A percentile compares a stretch with the other conserved stretches of the same genome.
Evolutionary conservation across 2,329 filamentous ascomycete species (phyloP).

Genomic region (Scedosporium boydii): DNA sequence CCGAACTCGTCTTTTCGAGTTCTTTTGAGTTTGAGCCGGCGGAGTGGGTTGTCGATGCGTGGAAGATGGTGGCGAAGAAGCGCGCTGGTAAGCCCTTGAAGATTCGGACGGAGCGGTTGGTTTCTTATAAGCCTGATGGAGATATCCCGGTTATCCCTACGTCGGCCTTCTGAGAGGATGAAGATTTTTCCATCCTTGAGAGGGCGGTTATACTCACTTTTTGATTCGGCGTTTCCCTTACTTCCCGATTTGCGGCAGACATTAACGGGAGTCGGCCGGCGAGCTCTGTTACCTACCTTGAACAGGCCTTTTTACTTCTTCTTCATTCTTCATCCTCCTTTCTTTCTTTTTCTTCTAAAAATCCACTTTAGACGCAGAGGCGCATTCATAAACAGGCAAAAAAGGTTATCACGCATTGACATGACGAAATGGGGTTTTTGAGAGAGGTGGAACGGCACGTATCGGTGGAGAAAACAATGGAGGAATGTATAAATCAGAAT

Average conservation of each 20-base stretch:
- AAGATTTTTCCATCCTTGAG: too few relatives aligned
- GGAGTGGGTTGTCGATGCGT: constrained; percentile 14
- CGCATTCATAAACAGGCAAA: not conserved
- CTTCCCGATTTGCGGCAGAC: too few relatives aligned
- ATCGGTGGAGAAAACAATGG: not conserved
- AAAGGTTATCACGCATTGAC: not conserved
- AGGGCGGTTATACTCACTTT: too few relatives aligned
- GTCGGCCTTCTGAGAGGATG: constrained; percentile 9
- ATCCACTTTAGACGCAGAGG: not conserved
- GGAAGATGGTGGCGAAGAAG: constrained; percentile 12
- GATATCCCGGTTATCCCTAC: not conserved
- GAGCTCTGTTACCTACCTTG: not conserved
- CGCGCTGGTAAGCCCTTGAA: constrained; percentile 4
- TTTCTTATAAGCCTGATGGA: not conserved
- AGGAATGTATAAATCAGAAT: not conserved
- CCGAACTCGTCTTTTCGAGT: constrained; percentile 11
- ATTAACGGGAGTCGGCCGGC: too few relatives aligned
- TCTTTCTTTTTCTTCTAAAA: not conserved
- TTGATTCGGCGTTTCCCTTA: too few relatives aligned
- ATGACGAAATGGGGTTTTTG: not conserved
- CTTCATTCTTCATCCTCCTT: not conserved
- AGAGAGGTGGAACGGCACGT: not conserved
- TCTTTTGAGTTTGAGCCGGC: constrained; percentile 14
- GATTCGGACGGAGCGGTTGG: not conserved
- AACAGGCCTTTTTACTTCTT: not conserved